Evolutionary conservation across 163 green algal species (phyloP), one percentile per base, ranked within the genome.

Genomic region (Coccomyxa subellipsoidea): DNA sequence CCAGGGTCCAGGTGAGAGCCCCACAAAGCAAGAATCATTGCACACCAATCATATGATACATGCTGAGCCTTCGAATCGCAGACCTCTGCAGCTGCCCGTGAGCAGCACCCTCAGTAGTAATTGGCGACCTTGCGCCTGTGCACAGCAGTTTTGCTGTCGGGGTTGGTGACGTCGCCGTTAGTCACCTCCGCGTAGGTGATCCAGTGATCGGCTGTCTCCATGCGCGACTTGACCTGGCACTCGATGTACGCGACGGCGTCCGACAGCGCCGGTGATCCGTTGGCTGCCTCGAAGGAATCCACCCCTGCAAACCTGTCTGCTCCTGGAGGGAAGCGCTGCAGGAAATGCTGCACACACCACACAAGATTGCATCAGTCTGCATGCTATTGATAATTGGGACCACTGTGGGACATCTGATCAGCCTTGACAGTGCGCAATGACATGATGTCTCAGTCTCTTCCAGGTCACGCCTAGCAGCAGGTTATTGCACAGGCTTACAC

Each of bases 191-290:
- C 84, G 36, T 99, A 99, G 7, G 93, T 93, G 35, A 99, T 88
- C 96, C 95, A 99, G 86, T 99, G 96, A 87, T 99, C 96, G 7
- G 90, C 73, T 0, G 94, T 96, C 89, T 99, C 96, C 95, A 99
- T 89, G 69, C 96, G 92, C 12, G 87, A 94, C 38, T 93, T 84
- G 54, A 98, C 95, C 81, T 87, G 91, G 88, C 93, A 97, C 87
- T 98, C 92, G 89, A 98, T 91, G 90, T 95, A 95, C 0, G 96
- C 93, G 77, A 97, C 94, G 35, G 87, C 91, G 18, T 88, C 80
- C 12, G 76, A 79, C 32, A 98, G 87, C 40, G 95, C 89, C 3
- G 94, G 94, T 71, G 79, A 85, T 38, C 85, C 87, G 83, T 92
- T 93, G 36, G 31, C 40, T 78, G 86, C 89, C 25, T 84, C 78